phyloP scores from a whole-genome alignment of 441 rosid genomes.

The Sinapis alba region DNA sequence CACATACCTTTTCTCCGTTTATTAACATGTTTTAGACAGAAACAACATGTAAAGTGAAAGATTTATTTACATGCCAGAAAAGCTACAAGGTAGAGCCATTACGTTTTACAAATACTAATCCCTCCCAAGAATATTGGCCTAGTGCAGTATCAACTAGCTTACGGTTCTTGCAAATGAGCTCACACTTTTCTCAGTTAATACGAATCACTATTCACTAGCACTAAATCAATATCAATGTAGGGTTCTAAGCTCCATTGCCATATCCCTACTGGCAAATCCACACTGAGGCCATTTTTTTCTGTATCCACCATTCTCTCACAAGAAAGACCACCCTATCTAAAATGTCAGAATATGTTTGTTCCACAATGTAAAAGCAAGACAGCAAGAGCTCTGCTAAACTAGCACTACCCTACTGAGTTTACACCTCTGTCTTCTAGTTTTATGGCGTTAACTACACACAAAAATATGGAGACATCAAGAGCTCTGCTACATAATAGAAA shows the following conservation, averaged over 20 bases:
- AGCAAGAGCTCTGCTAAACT: not conserved
- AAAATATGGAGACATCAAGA: not conserved
- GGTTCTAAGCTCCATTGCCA: not conserved
- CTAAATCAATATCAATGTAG: not conserved
- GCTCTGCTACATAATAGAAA: not conserved
- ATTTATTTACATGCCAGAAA: not conserved
- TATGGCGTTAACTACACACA: not conserved
- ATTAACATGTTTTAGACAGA: not conserved
- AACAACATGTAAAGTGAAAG: not conserved
- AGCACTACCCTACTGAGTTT: not conserved
- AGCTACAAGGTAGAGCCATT: not conserved
- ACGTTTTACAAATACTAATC: not conserved
- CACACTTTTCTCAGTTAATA: not conserved
- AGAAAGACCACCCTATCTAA: not conserved
- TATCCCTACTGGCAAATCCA: not conserved
- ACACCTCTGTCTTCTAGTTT: not conserved
- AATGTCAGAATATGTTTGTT: not conserved
- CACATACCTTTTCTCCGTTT: not conserved
- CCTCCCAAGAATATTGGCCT: not conserved
- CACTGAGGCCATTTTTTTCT: not conserved
- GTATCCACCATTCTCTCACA: constrained; percentile 8
- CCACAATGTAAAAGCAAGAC: not conserved
- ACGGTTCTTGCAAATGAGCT: not conserved
- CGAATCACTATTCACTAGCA: not conserved
- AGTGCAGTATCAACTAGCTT: not conserved